A percentile compares a stretch with the other conserved stretches of the same genome.
Conservation (phyloP, 164 flowering plant genomes). For the Dillenia suffruticosa region DNA sequence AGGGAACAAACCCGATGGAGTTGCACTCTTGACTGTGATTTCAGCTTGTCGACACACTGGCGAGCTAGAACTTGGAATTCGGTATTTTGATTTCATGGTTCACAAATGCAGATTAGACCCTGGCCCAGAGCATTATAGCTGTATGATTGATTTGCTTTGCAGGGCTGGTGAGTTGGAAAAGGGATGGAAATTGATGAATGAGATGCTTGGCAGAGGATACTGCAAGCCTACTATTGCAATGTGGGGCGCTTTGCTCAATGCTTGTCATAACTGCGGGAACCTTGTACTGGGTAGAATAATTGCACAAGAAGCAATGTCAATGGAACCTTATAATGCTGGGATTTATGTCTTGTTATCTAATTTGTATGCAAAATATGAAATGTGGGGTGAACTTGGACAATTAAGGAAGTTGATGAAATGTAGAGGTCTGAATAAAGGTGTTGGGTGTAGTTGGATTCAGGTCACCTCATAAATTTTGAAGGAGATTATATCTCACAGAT, state of each 20-base stretch:
- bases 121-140: slow-evolving; percentile 63
- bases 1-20: slow-evolving; percentile 54
- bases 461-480: slow-evolving; percentile 1
- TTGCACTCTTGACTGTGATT: slow-evolving; percentile 60
- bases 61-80: slow-evolving; percentile 47
- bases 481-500: no score
- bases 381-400: slow-evolving; percentile 65
- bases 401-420: slow-evolving; percentile 52
- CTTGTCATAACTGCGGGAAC: slow-evolving; percentile 49
- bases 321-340: slow-evolving; percentile 61
- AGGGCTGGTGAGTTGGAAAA: slow-evolving; percentile 68
- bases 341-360: slow-evolving; percentile 57
- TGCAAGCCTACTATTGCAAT: slow-evolving; percentile 26
- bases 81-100: slow-evolving; percentile 58
- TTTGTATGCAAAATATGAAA: slow-evolving; percentile 51
- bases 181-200: slow-evolving; percentile 56
- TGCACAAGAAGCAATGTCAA: slow-evolving; percentile 59
- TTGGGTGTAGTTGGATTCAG: slow-evolving; percentile 52
- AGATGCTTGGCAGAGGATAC: slow-evolving; percentile 17
- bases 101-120: slow-evolving; percentile 42
- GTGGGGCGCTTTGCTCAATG: slow-evolving; percentile 77
- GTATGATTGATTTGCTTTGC: slow-evolving; percentile 68
- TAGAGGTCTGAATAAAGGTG: slow-evolving; percentile 50
- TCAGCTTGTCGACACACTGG: slow-evolving; percentile 76
- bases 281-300: slow-evolving; percentile 58